Evolutionary conservation across 352 stramenopile species (phyloP), one percentile per base, ranked within the genome.

Genomic region (Globisporangium megalacanthum): DNA sequence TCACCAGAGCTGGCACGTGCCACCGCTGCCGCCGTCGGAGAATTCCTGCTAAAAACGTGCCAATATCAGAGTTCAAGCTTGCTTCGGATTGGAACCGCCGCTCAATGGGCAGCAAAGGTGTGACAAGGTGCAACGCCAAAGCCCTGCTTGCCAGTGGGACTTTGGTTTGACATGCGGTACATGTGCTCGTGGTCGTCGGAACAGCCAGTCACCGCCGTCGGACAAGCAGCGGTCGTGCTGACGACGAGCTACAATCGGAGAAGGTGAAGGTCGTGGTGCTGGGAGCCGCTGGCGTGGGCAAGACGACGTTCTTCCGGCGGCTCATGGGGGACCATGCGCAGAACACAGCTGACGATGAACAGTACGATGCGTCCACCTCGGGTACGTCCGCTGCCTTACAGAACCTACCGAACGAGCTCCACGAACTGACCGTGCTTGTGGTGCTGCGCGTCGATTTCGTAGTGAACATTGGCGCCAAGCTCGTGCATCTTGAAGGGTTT

Each of bases 201-300:
- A 15, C 15, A 52, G 48, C 29, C 13, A 52, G 48, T 10, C 52
- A 44, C 52, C 45, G 49, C 9, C 53, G 60, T 53, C 68, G 60
- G 61, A 58, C 54, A 59, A 54, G 54, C 53, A 56, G 33, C 46
- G 41, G 29, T 42, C 6, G 29, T 42, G 35, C 15, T 22, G 52
- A 45, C 6, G n/a, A 49, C 49, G 52, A 29, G 2, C n/a, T n/a
- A n/a, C n/a, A n/a, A n/a, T n/a, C 58, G 22, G 56, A 60, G 61
- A 81, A 72, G 36, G 7, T 77, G 53, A 88, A 88, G 57, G 58
- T 88, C 17, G 57, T 83, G 47, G 7, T 88, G 22, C 55, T 85
- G 1, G 78, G 78, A 3, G 63, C 64, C 2, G 60, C 55, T 0
- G 64, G 52, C 0, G 78, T 76, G 25, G 78, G 78, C 14, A 88